Evolutionary conservation across 768 basidiomycete genomes (phyloP).

Genomic region (Pleurotus tuoliensis): DNA sequence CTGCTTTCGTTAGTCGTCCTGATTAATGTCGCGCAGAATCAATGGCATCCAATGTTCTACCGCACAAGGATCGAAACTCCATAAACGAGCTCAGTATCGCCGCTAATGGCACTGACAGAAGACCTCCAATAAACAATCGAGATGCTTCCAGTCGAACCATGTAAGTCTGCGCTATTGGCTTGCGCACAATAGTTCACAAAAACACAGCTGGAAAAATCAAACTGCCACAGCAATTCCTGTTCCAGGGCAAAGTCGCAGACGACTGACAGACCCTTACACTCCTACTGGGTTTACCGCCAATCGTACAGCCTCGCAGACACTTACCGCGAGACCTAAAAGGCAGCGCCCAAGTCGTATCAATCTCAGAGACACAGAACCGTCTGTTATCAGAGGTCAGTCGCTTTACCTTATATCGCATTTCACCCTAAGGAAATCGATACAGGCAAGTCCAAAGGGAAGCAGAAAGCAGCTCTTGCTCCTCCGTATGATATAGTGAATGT

Average conservation of each 20-base stretch:
- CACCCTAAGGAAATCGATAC: no score
- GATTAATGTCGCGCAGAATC: no score
- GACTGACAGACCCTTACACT: neutral
- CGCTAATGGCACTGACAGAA: neutral
- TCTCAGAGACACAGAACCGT: no score
- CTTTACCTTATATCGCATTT: no score
- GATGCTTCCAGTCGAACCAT: neutral
- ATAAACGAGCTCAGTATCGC: neutral
- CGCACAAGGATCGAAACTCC: neutral
- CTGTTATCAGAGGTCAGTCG: no score
- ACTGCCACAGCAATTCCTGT: neutral
- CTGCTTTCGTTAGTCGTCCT: no score
- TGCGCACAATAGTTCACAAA: no score
- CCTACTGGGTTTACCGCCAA: neutral
- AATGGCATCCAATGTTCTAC: no score
- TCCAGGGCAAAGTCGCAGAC: neutral
- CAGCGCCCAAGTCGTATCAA: neutral
- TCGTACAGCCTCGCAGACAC: neutral
- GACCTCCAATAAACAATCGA: neutral
- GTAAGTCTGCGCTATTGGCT: no score
- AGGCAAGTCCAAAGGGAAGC: neutral
- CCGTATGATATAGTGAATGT: conserved; percentile 3
- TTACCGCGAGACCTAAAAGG: neutral
- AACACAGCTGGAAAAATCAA: neutral
- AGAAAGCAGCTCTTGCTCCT: neutral